A percentile compares a stretch with the other conserved stretches of the same genome.
These are phyloP conservation scores for Lactarius pseudohatsudake DNA, from an alignment of 768 basidiomycete genomes.

Conservation along the genomic window DNA sequence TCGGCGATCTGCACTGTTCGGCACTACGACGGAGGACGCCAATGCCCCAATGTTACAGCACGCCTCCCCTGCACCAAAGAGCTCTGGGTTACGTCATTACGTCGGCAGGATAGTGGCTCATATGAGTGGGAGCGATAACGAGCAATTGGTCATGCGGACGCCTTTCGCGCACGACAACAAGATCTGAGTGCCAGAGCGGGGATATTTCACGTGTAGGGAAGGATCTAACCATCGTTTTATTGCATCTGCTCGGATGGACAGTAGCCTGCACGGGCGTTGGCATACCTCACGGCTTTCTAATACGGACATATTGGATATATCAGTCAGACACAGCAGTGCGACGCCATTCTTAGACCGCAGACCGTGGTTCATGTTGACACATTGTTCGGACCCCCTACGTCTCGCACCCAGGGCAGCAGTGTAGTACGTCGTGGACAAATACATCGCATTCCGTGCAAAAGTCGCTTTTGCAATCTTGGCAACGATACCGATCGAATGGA, in stretches of 20 bases:
- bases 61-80: slow-evolving; percentile 35
- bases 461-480: slow-evolving; percentile 79
- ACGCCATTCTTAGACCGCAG: background rate
- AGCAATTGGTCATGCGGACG: slow-evolving; percentile 45
- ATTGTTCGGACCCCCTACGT: slow-evolving; percentile 35
- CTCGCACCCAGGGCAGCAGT: slow-evolving; percentile 90
- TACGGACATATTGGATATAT: slow-evolving; percentile 2
- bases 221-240: background rate
- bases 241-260: background rate
- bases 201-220: background rate
- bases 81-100: slow-evolving; percentile 57
- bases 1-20: slow-evolving; percentile 49
- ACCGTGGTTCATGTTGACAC: background rate
- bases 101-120: slow-evolving; percentile 45
- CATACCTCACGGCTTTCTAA: slow-evolving; percentile 3
- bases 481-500: slow-evolving; percentile 83
- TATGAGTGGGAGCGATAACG: slow-evolving; percentile 45
- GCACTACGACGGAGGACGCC: slow-evolving; percentile 52
- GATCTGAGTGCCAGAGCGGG: slow-evolving; percentile 6
- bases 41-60: slow-evolving; percentile 53
- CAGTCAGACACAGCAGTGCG: background rate
- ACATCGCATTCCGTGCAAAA: slow-evolving; percentile 97
- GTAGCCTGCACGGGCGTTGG: background rate
- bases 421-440: slow-evolving; percentile 92
- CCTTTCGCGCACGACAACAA: slow-evolving; percentile 25